Evolutionary conservation across 805 yeast species (phyloP), one percentile per base, ranked within the genome.

Genomic region (Sugiyamaella qingdaonensis): DNA sequence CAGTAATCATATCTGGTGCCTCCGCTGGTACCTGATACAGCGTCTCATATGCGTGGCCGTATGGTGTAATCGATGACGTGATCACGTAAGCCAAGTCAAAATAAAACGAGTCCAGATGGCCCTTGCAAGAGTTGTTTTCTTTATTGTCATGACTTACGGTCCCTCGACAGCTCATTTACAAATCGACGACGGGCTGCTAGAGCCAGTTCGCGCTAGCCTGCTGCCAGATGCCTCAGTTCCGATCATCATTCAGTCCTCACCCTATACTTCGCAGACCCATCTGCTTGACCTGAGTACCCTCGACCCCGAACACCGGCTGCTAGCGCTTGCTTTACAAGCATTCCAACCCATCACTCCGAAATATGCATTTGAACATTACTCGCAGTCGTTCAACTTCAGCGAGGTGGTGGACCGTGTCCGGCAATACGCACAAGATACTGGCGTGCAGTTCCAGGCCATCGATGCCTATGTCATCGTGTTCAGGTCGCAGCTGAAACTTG

Each of bases 401-500:
- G 47, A 59, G 24, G 57, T 71, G 3, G 53, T 67, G 4, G 49
- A 42, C 3, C 52, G 57, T 7, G 59, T 63, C 11, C 49, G 55
- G 21, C 44, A 52, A 13, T 44, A 46, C 16, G 34, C 48, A 21
- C 27, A 4, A 4, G 43, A 49, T 33, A 16, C 39, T 1, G 49
- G 48, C 11, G 32, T 35, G 4, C 45, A 37, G 2, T 54, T 54
- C 42, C 51, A 44, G 10, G 58, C 61, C 37, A 55, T 65, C 13
- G 27, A 34, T 2, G 61, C 63, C 4, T 71, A 70, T 52, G 61
- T 72, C 13, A 68, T 72, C 9, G 75, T 68, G 13, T 72, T 72
- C 52, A 49, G 73, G 24, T 70, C 73, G 2, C 62, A 58, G 33
- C 56, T 72, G 9, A 58, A 61, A 45, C 58, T 54, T 1, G 70